phyloP scores from a whole-genome alignment of 805 yeast genomes.

The Candida michaelii region DNA sequence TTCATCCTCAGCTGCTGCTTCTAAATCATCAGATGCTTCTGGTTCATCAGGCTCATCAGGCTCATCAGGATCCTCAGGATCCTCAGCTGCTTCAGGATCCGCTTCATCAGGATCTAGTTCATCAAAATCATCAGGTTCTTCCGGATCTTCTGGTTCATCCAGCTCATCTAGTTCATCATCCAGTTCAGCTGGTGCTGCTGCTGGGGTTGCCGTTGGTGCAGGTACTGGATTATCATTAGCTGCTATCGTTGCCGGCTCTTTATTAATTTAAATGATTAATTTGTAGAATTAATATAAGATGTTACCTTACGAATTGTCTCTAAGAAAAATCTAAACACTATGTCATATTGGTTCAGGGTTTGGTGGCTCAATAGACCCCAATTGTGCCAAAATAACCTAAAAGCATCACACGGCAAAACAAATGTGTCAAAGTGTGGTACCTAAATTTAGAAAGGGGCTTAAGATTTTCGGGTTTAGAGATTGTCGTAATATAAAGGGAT shows the following conservation, averaged over 20 bases:
- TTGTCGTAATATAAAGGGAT: too few relatives aligned
- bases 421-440: too few relatives aligned
- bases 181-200: slow-evolving; percentile 9
- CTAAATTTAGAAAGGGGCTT: too few relatives aligned
- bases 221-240: slow-evolving; percentile 9
- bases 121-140: slow-evolving; percentile 10
- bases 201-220: slow-evolving; percentile 8
- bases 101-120: slow-evolving; percentile 7
- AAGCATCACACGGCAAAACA: too few relatives aligned
- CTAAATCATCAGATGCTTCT: slow-evolving; percentile 6
- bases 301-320: background rate
- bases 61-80: slow-evolving; percentile 11
- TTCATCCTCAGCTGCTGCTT: slow-evolving; percentile 7
- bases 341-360: too few relatives aligned
- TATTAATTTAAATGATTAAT: slow-evolving; percentile 13
- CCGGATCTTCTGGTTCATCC: slow-evolving; percentile 5
- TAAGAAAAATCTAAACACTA: too few relatives aligned
- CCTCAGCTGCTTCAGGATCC: background rate
- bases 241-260: slow-evolving; percentile 17
- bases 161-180: slow-evolving; percentile 7
- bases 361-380: too few relatives aligned
- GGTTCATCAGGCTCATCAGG: slow-evolving; percentile 1
- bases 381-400: too few relatives aligned
- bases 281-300: slow-evolving; percentile 3
- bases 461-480: too few relatives aligned